Conservation (phyloP, 768 basidiomycete species). For the Boletellus emodensis region DNA sequence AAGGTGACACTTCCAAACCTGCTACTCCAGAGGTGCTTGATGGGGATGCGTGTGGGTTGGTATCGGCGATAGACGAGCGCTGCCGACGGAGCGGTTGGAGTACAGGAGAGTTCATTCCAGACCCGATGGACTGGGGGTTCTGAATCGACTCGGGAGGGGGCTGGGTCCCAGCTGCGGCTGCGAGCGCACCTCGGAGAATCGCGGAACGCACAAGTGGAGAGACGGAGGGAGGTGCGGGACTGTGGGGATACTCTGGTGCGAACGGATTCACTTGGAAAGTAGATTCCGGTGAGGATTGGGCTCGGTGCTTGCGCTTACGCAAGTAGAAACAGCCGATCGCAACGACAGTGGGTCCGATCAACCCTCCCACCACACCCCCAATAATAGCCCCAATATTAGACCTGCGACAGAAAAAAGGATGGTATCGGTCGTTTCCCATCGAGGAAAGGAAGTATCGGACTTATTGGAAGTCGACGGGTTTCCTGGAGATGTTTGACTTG, state of each 20-base stretch:
- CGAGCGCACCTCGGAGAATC: constrained; percentile 13
- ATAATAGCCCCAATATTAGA: constrained; percentile 10
- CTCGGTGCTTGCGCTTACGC: constrained; percentile 1
- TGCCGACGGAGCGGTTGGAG: constrained; percentile 4
- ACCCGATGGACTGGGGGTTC: background rate
- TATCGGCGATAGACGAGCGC: background rate
- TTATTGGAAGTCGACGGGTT: background rate
- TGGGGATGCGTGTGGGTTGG: background rate
- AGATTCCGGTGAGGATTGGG: background rate
- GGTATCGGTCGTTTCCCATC: constrained; percentile 1
- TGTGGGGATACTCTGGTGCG: background rate
- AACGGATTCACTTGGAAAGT: constrained; percentile 4
- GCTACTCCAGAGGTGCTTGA: background rate
- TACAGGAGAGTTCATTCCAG: background rate
- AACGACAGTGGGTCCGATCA: background rate
- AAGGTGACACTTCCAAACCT: background rate
- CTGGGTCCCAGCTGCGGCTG: background rate
- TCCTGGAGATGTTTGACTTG: background rate
- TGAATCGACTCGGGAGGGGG: background rate
- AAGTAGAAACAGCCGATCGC: constrained; percentile 5
- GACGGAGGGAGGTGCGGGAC: background rate
- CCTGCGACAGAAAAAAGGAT: constrained; percentile 1
- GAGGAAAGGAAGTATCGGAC: constrained; percentile 4
- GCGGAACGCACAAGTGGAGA: constrained; percentile 6
- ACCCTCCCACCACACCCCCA: constrained; percentile 15